Percentiles rank a stretch among this genome's conserved stretches.
Conservation (phyloP, 2,329 filamentous ascomycete genomes). For the Aspergillus pseudonomiae region DNA sequence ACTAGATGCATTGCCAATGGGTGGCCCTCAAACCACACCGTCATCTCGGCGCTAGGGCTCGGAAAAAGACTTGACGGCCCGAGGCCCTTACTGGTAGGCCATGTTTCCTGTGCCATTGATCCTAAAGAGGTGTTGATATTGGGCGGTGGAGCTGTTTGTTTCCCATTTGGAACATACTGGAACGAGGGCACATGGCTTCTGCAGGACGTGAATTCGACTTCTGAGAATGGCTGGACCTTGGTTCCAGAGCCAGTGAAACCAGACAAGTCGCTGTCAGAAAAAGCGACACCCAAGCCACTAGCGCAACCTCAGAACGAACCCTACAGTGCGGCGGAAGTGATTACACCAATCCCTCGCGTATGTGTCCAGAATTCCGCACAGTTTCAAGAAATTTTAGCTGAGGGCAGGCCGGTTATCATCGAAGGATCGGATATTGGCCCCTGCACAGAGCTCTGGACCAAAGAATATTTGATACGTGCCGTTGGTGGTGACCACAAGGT, state of each 20-base stretch:
- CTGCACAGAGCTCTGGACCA: constrained; percentile 69
- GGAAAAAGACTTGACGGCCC: constrained; percentile 35
- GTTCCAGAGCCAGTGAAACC: constrained; percentile 24
- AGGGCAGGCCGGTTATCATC: constrained; percentile 66
- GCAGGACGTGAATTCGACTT: constrained; percentile 30
- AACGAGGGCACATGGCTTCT: constrained; percentile 64
- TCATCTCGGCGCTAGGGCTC: constrained; percentile 33
- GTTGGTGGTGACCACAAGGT: constrained; percentile 66
- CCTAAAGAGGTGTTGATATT: constrained; percentile 62
- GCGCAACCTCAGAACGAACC: constrained; percentile 7
- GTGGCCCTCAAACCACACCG: constrained; percentile 24
- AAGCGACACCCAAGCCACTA: neutral
- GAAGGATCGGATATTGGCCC: constrained; percentile 66
- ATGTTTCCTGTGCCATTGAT: constrained; percentile 56
- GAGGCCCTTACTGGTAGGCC: constrained; percentile 72
- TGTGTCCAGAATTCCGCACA: constrained; percentile 56
- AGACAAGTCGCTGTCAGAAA: constrained; percentile 12
- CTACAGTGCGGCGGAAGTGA: constrained; percentile 19
- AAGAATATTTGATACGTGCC: constrained; percentile 65
- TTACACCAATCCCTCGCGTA: constrained; percentile 53
- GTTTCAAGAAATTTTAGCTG: constrained; percentile 63
- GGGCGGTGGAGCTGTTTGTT: constrained; percentile 84
- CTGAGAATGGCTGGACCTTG: constrained; percentile 38
- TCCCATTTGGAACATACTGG: constrained; percentile 88
- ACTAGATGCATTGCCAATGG: constrained; percentile 21